phyloP scores from a whole-genome alignment of 2,329 filamentous ascomycete genomes.

The Diplocarpon mali region DNA sequence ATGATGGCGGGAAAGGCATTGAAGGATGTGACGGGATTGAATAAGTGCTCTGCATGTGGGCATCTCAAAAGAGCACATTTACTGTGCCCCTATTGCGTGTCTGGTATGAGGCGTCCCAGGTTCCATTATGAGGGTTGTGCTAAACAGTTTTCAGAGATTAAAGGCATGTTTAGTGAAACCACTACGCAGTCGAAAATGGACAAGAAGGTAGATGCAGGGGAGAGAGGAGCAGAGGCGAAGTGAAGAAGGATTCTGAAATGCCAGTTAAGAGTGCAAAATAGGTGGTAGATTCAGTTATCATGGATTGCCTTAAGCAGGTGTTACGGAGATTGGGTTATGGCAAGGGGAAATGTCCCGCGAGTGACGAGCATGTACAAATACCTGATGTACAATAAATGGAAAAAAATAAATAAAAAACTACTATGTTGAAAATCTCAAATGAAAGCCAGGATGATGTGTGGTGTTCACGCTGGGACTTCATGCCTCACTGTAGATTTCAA shows the following conservation, averaged over 20 bases:
- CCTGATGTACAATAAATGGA: no score
- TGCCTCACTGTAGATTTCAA: no score
- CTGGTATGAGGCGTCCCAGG: conserved; percentile 42
- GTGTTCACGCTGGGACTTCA: no score
- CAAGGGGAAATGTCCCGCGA: no score
- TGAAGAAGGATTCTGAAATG: background rate
- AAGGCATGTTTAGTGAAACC: conserved; percentile 21
- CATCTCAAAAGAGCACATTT: conserved; percentile 79
- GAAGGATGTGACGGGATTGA: conserved; percentile 79
- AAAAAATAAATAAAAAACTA: no score
- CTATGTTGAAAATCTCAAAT: no score
- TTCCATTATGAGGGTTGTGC: background rate
- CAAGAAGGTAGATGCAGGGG: conserved; percentile 1
- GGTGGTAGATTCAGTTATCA: background rate
- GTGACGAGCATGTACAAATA: no score
- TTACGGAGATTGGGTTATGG: no score
- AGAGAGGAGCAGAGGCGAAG: background rate
- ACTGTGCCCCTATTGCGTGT: conserved; percentile 77
- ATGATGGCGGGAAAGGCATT: conserved; percentile 93
- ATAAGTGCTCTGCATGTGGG: conserved; percentile 83
- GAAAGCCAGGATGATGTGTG: no score
- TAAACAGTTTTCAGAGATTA: conserved; percentile 29
- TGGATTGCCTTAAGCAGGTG: no score
- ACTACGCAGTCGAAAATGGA: conserved; percentile 4
- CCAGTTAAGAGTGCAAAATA: background rate